Evolutionary conservation across 2,329 filamentous ascomycete species (phyloP), one percentile per base, ranked within the genome.

Genomic region (Paecilomyces variotii): DNA sequence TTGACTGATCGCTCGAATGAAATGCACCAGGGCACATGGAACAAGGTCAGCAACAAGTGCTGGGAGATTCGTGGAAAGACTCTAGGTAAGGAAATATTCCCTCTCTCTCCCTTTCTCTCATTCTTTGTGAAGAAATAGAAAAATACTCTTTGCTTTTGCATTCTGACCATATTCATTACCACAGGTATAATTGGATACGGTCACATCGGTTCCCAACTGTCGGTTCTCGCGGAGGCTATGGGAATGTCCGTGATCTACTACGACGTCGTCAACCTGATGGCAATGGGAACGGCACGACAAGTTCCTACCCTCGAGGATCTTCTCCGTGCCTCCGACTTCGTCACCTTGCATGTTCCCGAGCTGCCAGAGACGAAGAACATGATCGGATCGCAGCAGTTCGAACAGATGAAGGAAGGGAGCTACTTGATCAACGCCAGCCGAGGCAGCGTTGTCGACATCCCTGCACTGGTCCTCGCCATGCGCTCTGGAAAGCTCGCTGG

Each of bases 31-130:
- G 94, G 94, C 59, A 91, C 86, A 51, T 99, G 94, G 94, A 97
- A 97, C 77, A 99, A 99, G 80, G 92, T 97, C 70, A 96, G 91
- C 79, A 83, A 84, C 69, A 92, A 89, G 71, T 99, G 94, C 83
- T 97, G 94, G 94, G 94, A 99, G 75, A 91, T 97, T 68, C 87
- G 94, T 68, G 94, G 94, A 73, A 99, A 99, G 82, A 97, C 93
- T 51, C 82, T 99, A 56, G 94, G 89, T 86, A 76, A 60, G 78
- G 71, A 34, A 26, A 27, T 52, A 26, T 56, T 19, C 19, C 19
- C 19, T 19, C 19, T 19, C 19, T 19, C 19, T 19, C 19, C 19
- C 1, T 19, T 19, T 19, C 19, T 19, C 19, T 19, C 19, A 1
- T 19, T 1, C 19, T 19, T 1, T 19, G 19, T 19, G 19, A 19